phyloP scores from a whole-genome alignment of 2,329 filamentous ascomycete genomes.

The Elsinoe ampelina region DNA sequence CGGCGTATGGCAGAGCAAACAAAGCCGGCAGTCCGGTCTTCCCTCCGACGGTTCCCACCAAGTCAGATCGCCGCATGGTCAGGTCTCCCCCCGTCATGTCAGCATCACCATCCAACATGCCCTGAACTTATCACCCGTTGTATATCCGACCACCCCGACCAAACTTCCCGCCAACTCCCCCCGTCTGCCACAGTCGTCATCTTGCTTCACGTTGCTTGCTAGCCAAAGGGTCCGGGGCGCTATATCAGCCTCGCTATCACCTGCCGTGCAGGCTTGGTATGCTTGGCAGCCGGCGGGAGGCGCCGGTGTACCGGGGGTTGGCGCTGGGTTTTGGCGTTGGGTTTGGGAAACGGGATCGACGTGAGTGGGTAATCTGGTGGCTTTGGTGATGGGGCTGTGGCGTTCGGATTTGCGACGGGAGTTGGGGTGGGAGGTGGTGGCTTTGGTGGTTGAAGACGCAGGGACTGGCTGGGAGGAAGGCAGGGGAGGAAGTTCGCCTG shows the following conservation, averaged over 20 bases:
- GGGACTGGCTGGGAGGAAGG: not conserved
- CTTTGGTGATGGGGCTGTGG: not conserved
- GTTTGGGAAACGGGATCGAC: not conserved
- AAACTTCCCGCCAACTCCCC: too few species aligned
- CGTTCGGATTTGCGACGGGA: not conserved
- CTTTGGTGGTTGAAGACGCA: not conserved
- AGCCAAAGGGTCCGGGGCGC: not conserved
- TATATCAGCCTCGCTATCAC: not conserved
- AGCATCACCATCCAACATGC: too few species aligned
- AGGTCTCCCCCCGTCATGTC: too few species aligned
- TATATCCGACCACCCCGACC: too few species aligned
- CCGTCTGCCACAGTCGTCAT: conserved; percentile 7
- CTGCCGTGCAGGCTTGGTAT: not conserved
- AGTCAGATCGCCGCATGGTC: too few species aligned
- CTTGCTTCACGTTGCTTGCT: too few species aligned
- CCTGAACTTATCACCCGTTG: too few species aligned
- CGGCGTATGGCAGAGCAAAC: too few species aligned
- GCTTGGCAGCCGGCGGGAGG: not conserved
- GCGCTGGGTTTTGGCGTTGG: not conserved
- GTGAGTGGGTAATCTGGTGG: not conserved
- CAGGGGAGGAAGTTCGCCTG: not conserved
- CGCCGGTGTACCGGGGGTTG: not conserved
- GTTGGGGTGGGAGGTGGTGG: not conserved
- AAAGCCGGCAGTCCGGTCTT: too few species aligned
- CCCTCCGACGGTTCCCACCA: too few species aligned